Evolutionary conservation across 2,329 filamentous ascomycete species (phyloP).

Genomic region (Phyllosticta paracitricarpa): DNA sequence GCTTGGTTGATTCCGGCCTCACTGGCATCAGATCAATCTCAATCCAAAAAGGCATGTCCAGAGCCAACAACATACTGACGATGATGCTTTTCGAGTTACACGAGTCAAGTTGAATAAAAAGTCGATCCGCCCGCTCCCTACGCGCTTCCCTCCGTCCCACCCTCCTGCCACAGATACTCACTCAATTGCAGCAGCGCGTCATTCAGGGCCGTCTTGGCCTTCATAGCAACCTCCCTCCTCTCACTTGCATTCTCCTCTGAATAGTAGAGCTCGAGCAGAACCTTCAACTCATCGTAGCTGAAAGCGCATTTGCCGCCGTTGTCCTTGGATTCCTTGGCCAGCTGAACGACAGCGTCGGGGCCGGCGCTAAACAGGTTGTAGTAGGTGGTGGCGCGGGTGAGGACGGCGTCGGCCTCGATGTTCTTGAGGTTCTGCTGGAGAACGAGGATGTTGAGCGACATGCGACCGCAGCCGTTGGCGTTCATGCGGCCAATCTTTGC

Average conservation of each 20-base stretch:
- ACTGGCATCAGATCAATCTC: no score
- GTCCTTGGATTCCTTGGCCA: constrained; percentile 42
- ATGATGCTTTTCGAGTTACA: background rate
- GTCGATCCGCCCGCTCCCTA: background rate
- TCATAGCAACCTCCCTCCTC: constrained; percentile 56
- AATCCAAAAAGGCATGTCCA: no score
- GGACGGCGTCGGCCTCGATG: constrained; percentile 60
- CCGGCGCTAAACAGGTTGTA: constrained; percentile 59
- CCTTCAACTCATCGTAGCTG: constrained; percentile 30
- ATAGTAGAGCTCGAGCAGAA: constrained; percentile 32
- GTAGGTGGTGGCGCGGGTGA: constrained; percentile 56
- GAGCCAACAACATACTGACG: background rate
- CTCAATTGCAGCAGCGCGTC: constrained; percentile 61
- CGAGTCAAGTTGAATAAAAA: background rate
- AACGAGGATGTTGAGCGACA: constrained; percentile 90
- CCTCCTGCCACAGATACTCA: constrained; percentile 55
- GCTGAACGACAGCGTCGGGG: constrained; percentile 53
- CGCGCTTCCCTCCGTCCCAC: background rate
- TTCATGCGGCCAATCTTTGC: constrained; percentile 42
- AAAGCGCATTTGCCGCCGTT: constrained; percentile 20
- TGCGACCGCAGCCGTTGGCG: constrained; percentile 66
- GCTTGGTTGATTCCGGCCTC: no score
- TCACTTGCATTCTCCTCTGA: constrained; percentile 48
- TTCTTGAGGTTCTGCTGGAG: constrained; percentile 96
- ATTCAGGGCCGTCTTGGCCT: constrained; percentile 59